Evolutionary conservation across 163 green algal genomes (phyloP).

Genomic region (Picocystis sp.): DNA sequence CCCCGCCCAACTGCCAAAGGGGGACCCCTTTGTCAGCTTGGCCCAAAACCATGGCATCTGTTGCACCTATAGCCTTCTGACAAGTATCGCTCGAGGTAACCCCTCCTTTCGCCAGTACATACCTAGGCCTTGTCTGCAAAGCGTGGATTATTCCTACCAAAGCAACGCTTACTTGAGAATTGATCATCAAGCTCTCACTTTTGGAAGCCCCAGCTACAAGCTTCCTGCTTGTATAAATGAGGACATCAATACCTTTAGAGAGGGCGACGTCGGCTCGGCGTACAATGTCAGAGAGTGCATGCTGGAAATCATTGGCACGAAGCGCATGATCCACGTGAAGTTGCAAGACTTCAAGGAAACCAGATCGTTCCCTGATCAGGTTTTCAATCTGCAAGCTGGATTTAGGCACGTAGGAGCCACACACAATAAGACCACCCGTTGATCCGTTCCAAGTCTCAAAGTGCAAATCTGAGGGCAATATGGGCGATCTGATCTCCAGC

Average conservation of each 20-base stretch:
- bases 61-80: conserved; percentile 10
- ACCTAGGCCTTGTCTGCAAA: conserved; percentile 8
- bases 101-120: conserved; percentile 17
- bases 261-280: neutral
- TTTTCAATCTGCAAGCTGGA: conserved; percentile 15
- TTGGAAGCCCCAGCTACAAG: conserved; percentile 4
- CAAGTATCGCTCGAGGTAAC: conserved; percentile 17
- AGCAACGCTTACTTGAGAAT: conserved; percentile 5
- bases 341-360: neutral
- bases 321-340: neutral
- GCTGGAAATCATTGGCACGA: neutral
- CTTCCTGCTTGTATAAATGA: conserved; percentile 9
- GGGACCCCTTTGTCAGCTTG: conserved; percentile 17
- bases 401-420: conserved; percentile 20
- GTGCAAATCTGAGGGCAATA: conserved; percentile 11
- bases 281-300: neutral
- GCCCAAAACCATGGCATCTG: conserved; percentile 7
- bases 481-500: conserved; percentile 4
- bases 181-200: conserved; percentile 12
- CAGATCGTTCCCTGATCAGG: conserved; percentile 6
- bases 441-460: neutral
- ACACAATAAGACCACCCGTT: conserved; percentile 13
- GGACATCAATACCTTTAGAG: conserved; percentile 8
- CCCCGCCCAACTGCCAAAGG: conserved; percentile 10
- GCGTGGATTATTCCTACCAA: conserved; percentile 8